A percentile compares a stretch with the other conserved stretches of the same genome.
Evolutionary conservation across 1,284 basidiomycete genomes (phyloP).

Genomic region (Apiotrichum sp.): DNA sequence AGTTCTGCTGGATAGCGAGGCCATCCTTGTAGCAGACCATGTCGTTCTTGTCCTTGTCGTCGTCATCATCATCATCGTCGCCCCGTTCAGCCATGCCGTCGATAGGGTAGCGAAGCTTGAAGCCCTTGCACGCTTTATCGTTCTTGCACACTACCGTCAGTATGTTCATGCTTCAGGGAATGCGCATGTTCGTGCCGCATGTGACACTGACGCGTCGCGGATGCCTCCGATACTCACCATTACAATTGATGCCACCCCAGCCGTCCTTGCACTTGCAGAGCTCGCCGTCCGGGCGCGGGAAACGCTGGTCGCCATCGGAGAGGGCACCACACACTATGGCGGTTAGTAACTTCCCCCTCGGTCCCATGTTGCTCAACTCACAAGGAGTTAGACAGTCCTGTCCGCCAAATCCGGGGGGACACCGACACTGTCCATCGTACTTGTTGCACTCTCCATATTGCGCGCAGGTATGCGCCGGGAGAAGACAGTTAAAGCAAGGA

Average conservation of each 20-base stretch:
- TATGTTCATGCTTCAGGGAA: too few species aligned
- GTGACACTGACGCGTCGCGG: too few species aligned
- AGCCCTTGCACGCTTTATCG: constrained; percentile 68
- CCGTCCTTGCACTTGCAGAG: constrained; percentile 85
- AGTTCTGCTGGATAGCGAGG: constrained; percentile 81
- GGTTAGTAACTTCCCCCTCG: background rate
- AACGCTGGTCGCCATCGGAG: constrained; percentile 76
- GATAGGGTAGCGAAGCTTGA: constrained; percentile 54
- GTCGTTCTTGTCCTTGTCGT: constrained; percentile 52
- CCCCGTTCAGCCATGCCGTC: constrained; percentile 27
- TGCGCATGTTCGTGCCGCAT: too few species aligned
- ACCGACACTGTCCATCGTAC: constrained; percentile 84
- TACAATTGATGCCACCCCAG: constrained; percentile 94
- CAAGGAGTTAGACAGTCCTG: constrained; percentile 80
- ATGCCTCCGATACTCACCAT: constrained; percentile 58
- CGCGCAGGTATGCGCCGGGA: constrained; percentile 75
- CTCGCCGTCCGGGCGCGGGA: constrained; percentile 67
- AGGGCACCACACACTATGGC: constrained; percentile 77
- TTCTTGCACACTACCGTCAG: constrained; percentile 66
- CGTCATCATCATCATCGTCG: constrained; percentile 38
- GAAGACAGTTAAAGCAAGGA: constrained; percentile 77
- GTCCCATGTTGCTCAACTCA: constrained; percentile 47
- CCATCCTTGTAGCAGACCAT: constrained; percentile 95
- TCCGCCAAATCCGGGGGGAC: constrained; percentile 83
- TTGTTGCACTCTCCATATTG: constrained; percentile 79